Conservation (phyloP, 352 stramenopile genomes). For the Chrysophaeum taylorii region DNA sequence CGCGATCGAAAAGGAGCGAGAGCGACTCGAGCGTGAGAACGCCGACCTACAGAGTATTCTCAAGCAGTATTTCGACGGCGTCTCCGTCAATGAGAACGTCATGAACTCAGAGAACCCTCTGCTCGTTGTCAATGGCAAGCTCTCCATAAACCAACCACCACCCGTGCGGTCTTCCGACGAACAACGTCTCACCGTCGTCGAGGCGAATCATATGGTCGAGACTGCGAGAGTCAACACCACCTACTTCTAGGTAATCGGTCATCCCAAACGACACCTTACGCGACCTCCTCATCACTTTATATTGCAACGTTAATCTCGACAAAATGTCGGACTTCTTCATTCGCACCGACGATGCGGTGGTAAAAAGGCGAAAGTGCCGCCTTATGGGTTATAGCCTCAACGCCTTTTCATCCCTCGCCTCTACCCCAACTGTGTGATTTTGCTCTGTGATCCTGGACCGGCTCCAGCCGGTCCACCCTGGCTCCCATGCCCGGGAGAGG, state of each 20-base stretch:
- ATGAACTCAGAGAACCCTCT: constrained; percentile 75
- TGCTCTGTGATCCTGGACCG: no score
- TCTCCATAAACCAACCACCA: constrained; percentile 22
- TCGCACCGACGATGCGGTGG: no score
- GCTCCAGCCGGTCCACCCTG: no score
- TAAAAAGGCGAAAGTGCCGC: no score
- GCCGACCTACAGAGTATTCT: constrained; percentile 71
- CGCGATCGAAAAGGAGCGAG: constrained; percentile 69
- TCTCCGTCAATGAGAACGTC: constrained; percentile 76
- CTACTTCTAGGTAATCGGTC: not conserved
- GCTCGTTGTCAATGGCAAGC: constrained; percentile 75
- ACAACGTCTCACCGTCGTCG: constrained; percentile 23
- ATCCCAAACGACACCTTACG: no score
- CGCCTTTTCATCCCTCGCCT: no score
- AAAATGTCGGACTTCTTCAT: no score
- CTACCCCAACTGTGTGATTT: no score
- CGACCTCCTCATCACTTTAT: not conserved
- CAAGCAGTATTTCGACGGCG: constrained; percentile 80
- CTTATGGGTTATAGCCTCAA: no score
- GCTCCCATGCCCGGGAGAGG: no score
- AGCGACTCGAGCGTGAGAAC: constrained; percentile 70
- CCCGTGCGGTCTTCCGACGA: constrained; percentile 2
- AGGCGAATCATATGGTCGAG: constrained; percentile 18
- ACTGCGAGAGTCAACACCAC: not conserved
- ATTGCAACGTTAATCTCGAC: no score